Evolutionary conservation across 768 basidiomycete species (phyloP).

Genomic region (Podaxis pistillaris): DNA sequence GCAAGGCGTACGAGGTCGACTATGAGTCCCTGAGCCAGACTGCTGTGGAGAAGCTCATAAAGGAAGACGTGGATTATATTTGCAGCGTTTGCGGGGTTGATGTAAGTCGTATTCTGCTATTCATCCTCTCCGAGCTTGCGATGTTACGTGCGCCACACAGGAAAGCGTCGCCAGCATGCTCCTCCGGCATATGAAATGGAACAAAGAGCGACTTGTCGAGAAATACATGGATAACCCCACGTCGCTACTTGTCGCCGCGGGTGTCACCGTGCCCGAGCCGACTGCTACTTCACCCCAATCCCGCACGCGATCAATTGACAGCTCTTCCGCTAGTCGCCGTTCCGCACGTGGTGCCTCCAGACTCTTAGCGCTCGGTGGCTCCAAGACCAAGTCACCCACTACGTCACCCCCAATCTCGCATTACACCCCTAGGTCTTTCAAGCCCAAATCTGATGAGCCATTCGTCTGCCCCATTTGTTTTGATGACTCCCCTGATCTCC

Average conservation of each 20-base stretch:
- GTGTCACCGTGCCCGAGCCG: conserved; percentile 49
- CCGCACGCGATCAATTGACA: conserved; percentile 28
- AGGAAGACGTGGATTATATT: conserved; percentile 80
- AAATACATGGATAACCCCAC: conserved; percentile 94
- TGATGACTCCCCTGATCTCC: conserved; percentile 60
- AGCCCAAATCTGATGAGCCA: conserved; percentile 37
- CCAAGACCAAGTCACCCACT: conserved; percentile 29
- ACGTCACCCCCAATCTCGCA: conserved; percentile 18
- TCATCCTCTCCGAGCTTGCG: conserved; percentile 8
- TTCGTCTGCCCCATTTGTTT: conserved; percentile 96
- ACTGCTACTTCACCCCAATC: conserved; percentile 28
- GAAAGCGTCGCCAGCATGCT: conserved; percentile 69
- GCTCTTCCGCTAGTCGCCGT: conserved; percentile 28
- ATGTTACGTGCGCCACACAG: conserved; percentile 34
- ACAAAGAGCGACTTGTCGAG: conserved; percentile 94
- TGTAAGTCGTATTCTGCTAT: conserved; percentile 47
- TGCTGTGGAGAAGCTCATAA: conserved; percentile 78
- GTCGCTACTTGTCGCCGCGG: conserved; percentile 70
- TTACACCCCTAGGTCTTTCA: conserved; percentile 26
- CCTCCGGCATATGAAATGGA: conserved; percentile 86
- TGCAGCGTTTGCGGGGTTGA: conserved; percentile 86
- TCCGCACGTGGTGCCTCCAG: conserved; percentile 37
- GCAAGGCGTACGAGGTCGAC: conserved; percentile 83
- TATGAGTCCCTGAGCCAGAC: conserved; percentile 70
- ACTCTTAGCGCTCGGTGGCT: conserved; percentile 32